Evolutionary conservation across 495 filamentous ascomycete species (phyloP).

Genomic region (Talaromyces proteolyticus): DNA sequence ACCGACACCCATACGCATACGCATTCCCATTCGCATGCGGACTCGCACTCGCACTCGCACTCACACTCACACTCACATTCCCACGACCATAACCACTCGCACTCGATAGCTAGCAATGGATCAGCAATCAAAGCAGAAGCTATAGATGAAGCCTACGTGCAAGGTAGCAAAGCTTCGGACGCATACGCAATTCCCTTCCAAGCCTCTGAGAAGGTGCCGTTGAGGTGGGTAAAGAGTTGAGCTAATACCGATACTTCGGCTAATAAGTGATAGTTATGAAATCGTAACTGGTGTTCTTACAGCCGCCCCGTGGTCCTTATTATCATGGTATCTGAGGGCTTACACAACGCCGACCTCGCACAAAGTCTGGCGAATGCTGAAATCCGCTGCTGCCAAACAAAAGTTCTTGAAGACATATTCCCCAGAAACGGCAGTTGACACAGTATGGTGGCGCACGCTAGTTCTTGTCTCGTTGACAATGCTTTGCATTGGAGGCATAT

Average conservation of each 20-base stretch:
- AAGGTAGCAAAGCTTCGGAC: constrained; percentile 3
- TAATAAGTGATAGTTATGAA: constrained; percentile 24
- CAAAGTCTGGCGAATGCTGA: constrained; percentile 8
- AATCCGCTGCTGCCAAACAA: constrained; percentile 3
- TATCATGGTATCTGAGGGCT: constrained; percentile 35
- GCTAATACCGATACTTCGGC: not conserved
- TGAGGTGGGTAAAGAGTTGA: constrained; percentile 6
- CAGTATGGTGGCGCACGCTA: constrained; percentile 5
- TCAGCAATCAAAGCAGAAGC: not conserved
- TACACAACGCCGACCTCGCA: constrained; percentile 16
- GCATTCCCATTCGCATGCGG: constrained; percentile 28
- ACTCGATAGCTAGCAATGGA: not conserved
- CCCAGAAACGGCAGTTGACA: constrained; percentile 5
- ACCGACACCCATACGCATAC: constrained; percentile 21
- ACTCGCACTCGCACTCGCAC: constrained; percentile 18
- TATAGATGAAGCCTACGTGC: not conserved
- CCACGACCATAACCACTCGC: not conserved
- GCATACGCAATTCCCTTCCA: constrained; percentile 4
- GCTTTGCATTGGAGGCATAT: constrained; percentile 1
- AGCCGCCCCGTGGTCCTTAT: constrained; percentile 32
- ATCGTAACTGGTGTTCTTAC: constrained; percentile 23
- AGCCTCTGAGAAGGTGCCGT: not conserved
- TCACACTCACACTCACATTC: not conserved
- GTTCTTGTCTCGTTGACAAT: constrained; percentile 2
- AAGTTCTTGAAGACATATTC: constrained; percentile 5